Percentiles rank a stretch among this genome's conserved stretches.
Conservation (phyloP, 176 grass and related monocot genomes). For the Musa itinerans region DNA sequence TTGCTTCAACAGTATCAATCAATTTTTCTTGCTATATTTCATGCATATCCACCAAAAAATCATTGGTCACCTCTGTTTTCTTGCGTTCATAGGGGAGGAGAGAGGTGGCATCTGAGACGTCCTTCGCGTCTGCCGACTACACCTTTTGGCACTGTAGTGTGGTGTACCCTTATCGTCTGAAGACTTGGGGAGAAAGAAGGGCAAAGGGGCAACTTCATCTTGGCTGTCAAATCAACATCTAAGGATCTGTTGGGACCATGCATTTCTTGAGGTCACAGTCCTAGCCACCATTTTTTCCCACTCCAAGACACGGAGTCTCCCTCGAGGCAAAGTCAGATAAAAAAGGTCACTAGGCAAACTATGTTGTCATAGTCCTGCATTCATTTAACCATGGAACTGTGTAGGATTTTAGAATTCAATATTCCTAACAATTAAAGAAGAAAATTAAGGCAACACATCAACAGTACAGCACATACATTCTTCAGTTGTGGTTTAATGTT, state of each 20-base stretch:
- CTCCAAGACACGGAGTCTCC: neutral
- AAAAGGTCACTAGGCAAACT: neutral
- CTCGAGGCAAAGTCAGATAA: neutral
- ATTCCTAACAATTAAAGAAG: neutral
- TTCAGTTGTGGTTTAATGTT: neutral
- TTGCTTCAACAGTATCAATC: too few species aligned
- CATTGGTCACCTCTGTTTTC: neutral
- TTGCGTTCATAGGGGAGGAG: neutral
- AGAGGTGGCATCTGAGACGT: neutral
- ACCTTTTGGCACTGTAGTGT: neutral
- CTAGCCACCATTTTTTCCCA: neutral
- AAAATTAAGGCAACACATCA: neutral
- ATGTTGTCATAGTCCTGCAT: neutral
- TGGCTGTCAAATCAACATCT: slow-evolving; percentile 6
- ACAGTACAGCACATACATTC: too few species aligned
- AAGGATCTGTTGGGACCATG: slow-evolving; percentile 3
- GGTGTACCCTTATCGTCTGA: neutral
- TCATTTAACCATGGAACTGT: neutral
- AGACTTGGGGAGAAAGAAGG: neutral
- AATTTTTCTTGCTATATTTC: neutral
- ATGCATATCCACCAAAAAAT: neutral
- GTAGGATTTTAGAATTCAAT: neutral
- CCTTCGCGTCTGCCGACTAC: neutral
- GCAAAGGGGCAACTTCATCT: slow-evolving; percentile 1
- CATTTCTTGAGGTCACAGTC: neutral